Conservation (phyloP, 2,329 filamentous ascomycete genomes). For the Ophiocordyceps camponoti-floridani region DNA sequence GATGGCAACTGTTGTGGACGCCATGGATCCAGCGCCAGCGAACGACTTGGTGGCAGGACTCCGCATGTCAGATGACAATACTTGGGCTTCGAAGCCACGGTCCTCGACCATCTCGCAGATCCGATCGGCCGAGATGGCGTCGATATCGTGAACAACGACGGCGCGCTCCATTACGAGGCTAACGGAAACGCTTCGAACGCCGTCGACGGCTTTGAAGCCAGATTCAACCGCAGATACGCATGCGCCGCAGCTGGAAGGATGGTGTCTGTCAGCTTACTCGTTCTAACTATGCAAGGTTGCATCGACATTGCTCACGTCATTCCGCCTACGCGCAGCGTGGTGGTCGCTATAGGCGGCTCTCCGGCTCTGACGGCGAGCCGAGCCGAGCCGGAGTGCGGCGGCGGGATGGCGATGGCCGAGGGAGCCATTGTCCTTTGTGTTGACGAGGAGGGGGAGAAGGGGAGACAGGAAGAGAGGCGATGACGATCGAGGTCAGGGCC, state of each 20-base stretch:
- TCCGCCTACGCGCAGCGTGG: slow-evolving; percentile 76
- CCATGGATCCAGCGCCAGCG: slow-evolving; percentile 17
- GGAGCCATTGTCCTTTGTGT: slow-evolving; percentile 26
- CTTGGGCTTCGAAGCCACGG: slow-evolving; percentile 75
- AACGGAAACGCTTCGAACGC: slow-evolving; percentile 74
- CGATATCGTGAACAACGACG: slow-evolving; percentile 78
- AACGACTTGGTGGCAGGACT: slow-evolving; percentile 26
- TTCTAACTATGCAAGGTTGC: not conserved
- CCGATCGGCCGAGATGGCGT: slow-evolving; percentile 52
- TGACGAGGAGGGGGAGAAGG: not conserved
- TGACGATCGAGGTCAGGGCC: not conserved
- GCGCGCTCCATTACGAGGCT: slow-evolving; percentile 90
- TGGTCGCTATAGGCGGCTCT: slow-evolving; percentile 62
- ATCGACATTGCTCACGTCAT: slow-evolving; percentile 44
- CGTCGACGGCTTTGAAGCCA: slow-evolving; percentile 67
- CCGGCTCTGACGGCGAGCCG: slow-evolving; percentile 7
- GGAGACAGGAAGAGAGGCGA: not conserved
- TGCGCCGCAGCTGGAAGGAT: slow-evolving; percentile 54
- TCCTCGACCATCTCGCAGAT: slow-evolving; percentile 81
- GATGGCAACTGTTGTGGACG: slow-evolving; percentile 60
- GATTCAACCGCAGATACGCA: slow-evolving; percentile 93
- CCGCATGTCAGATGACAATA: slow-evolving; percentile 66
- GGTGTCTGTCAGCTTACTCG: not conserved
- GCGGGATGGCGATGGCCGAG: slow-evolving; percentile 27
- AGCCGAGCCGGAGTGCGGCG: slow-evolving; percentile 15